Evolutionary conservation across 2,329 filamentous ascomycete genomes (phyloP), one percentile per base, ranked within the genome.

Genomic region (Biscogniauxia sp.): DNA sequence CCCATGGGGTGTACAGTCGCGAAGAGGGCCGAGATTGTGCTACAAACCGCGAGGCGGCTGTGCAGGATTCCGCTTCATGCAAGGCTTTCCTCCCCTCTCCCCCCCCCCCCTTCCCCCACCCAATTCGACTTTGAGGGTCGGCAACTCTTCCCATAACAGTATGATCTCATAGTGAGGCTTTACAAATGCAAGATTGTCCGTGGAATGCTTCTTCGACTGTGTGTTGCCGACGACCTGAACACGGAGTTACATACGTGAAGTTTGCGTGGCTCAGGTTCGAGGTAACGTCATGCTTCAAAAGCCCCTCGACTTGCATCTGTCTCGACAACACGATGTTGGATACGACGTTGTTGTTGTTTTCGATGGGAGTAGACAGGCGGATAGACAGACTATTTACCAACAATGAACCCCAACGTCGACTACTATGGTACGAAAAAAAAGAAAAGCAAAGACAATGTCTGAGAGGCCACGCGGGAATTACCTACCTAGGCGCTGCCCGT

Each of bases 41-140:
- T 64, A 70, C 65, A 64, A 64, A 65, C 65, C 67, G 64, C 68
- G 64, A 68, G 67, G 69, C 69, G 68, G 68, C 65, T 68, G 66
- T 67, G 66, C 68, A 70, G 62, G 58, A 64, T 62, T 63, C 64
- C 64, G 67, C 63, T 67, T 65, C 64, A 66, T 68, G 65, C 70
- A 65, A 66, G 62, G 61, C 66, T 70, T 59, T 60, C 59, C 54
- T 62, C 55, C 55, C 28, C 60, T n/a, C n/a, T n/a, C n/a, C n/a
- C n/a, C 59, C 54, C 61, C 55, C 55, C 28, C 60, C n/a, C n/a
- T n/a, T n/a, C n/a, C n/a, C n/a, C n/a, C n/a, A n/a, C n/a, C 61
- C 37, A 45, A 55, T 65, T 67, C 65, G 57, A 70, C 64, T 61
- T 53, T 56, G 57, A 53, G 54, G 57, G 58, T 69, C 67, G 69